Evolutionary conservation across 306 rosid genomes (phyloP).

Genomic region (Begonia fuchsioides): DNA sequence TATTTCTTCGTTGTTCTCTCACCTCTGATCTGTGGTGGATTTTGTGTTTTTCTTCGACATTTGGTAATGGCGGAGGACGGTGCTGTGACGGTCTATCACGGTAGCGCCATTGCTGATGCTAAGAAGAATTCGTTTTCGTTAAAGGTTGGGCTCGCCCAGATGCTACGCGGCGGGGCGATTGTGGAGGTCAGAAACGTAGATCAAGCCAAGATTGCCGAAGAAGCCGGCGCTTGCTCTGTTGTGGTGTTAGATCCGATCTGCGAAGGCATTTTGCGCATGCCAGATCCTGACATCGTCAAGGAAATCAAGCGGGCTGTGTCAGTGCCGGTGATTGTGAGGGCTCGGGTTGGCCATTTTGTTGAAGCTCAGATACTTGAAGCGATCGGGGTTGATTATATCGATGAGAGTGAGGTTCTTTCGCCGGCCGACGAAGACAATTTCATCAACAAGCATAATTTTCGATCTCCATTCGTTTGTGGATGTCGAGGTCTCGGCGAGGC

Average conservation of each 20-base stretch:
- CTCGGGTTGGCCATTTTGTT: slow-evolving; percentile 65
- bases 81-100: slow-evolving; percentile 32
- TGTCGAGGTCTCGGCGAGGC: slow-evolving; percentile 50
- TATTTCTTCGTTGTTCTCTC: not conserved
- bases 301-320: slow-evolving; percentile 37
- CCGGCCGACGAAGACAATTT: slow-evolving; percentile 38
- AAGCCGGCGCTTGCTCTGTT: slow-evolving; percentile 54
- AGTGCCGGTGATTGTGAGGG: slow-evolving; percentile 46
- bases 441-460: slow-evolving; percentile 57
- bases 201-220: slow-evolving; percentile 66
- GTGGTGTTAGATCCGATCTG: slow-evolving; percentile 21
- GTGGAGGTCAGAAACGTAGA: slow-evolving; percentile 27
- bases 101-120: slow-evolving; percentile 35
- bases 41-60: not conserved
- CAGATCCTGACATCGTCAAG: slow-evolving; percentile 42
- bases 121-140: slow-evolving; percentile 19
- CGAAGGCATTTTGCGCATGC: slow-evolving; percentile 32
- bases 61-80: slow-evolving; percentile 40
- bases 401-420: slow-evolving; percentile 48
- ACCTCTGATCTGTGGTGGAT: not conserved
- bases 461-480: slow-evolving; percentile 46
- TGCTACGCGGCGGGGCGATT: slow-evolving; percentile 53
- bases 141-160: slow-evolving; percentile 34
- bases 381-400: slow-evolving; percentile 47
- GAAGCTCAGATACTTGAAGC: slow-evolving; percentile 75